phyloP scores from a whole-genome alignment of 106 monocot genomes.

The Vanilla planifolia region DNA sequence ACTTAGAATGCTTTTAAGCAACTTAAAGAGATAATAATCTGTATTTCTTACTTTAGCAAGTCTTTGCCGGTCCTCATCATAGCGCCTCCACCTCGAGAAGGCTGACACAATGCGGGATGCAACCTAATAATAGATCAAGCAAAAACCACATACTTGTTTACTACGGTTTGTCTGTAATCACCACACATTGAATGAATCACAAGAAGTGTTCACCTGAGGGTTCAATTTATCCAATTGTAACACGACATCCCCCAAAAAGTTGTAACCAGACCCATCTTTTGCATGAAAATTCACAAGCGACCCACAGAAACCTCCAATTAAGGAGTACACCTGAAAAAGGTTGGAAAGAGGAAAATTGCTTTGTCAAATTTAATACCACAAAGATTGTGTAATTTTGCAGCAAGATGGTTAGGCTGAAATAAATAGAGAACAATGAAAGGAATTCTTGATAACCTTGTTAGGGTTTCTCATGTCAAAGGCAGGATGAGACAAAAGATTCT shows the following conservation, averaged over 20 bases:
- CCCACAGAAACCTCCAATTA: conserved; percentile 90
- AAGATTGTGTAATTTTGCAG: neutral
- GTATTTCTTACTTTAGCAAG: conserved; percentile 72
- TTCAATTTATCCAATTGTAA: conserved; percentile 88
- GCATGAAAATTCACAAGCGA: conserved; percentile 95
- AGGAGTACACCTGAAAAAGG: conserved; percentile 64
- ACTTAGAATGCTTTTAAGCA: too few species aligned
- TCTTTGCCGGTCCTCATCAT: conserved; percentile 69
- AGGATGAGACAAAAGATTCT: conserved; percentile 81
- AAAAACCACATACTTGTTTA: neutral
- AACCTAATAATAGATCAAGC: conserved; percentile 34
- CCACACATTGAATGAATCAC: neutral
- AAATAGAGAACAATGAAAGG: neutral
- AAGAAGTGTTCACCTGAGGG: conserved; percentile 73
- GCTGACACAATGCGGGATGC: conserved; percentile 97
- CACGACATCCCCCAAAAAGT: conserved; percentile 91
- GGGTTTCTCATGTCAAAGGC: conserved; percentile 94
- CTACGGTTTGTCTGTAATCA: neutral
- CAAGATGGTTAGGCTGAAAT: neutral
- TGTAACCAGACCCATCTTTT: conserved; percentile 97
- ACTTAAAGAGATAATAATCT: neutral
- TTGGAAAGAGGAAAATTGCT: neutral
- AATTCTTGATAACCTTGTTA: conserved; percentile 55
- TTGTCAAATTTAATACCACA: neutral
- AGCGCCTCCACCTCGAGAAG: conserved; percentile 91